A percentile compares a stretch with the other conserved stretches of the same genome.
These are phyloP conservation scores for Penicillium cosmopolitanum DNA, from an alignment of 495 filamentous ascomycete genomes.

Conservation along the genomic window DNA sequence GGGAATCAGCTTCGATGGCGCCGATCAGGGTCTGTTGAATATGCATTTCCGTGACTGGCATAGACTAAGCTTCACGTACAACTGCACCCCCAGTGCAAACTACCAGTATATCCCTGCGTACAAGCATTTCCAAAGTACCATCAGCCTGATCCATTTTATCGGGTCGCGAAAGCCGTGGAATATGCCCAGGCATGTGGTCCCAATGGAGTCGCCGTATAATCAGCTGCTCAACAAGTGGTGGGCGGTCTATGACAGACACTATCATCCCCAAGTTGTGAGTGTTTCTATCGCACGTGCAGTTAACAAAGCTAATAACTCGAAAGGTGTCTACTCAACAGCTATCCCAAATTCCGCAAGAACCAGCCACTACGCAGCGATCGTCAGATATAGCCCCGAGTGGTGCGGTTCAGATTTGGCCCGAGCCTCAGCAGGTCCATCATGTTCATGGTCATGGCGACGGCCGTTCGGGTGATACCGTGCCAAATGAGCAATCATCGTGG, in stretches of 20 bases:
- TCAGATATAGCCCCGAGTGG: not conserved
- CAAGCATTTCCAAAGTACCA: constrained; percentile 83
- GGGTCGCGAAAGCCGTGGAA: constrained; percentile 89
- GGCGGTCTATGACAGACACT: constrained; percentile 89
- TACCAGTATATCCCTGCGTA: constrained; percentile 97
- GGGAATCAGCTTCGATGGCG: constrained; percentile 94
- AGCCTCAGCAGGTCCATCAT: constrained; percentile 12
- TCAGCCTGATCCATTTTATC: constrained; percentile 92
- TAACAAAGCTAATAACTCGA: constrained; percentile 14
- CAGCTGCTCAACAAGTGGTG: constrained; percentile 86
- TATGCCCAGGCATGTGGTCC: constrained; percentile 62
- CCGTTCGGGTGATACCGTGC: constrained; percentile 9
- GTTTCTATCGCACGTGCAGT: not conserved
- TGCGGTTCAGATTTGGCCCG: constrained; percentile 8
- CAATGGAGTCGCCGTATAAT: constrained; percentile 68
- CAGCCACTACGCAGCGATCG: not conserved
- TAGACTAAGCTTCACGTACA: constrained; percentile 92
- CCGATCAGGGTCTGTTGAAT: constrained; percentile 95
- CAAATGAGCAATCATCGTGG: not conserved
- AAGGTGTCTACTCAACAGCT: constrained; percentile 20
- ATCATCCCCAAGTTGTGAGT: constrained; percentile 49
- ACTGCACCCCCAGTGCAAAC: constrained; percentile 90
- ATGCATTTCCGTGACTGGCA: constrained; percentile 90
- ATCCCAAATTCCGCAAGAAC: constrained; percentile 1
- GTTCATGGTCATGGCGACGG: not conserved